Conservation (phyloP, 2,329 filamentous ascomycete genomes). For the Colletotrichum brevisporum region DNA sequence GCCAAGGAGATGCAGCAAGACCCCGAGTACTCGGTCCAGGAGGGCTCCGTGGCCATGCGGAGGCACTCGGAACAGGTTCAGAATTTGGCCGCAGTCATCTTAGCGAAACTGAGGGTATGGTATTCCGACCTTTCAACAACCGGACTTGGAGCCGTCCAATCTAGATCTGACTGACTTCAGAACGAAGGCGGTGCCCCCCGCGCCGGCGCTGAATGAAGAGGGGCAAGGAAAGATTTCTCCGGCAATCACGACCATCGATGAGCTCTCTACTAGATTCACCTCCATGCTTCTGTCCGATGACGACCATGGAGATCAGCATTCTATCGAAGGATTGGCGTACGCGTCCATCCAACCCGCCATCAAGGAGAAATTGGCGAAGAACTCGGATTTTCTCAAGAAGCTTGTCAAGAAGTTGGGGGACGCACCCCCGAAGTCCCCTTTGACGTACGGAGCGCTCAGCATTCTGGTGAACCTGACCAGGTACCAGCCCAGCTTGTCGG, state of each 20-base stretch:
- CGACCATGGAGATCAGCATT: conserved; percentile 73
- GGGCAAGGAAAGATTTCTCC: conserved; percentile 62
- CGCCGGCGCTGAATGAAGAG: conserved; percentile 54
- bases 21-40: conserved; percentile 70
- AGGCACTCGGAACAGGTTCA: conserved; percentile 74
- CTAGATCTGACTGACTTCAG: conserved; percentile 62
- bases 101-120: conserved; percentile 78
- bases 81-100: conserved; percentile 79
- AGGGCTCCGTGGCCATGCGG: conserved; percentile 72
- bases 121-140: conserved; percentile 44
- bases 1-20: conserved; percentile 65
- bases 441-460: conserved; percentile 88
- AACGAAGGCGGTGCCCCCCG: conserved; percentile 68
- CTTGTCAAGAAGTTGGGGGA: conserved; percentile 75
- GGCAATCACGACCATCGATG: conserved; percentile 74
- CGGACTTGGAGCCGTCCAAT: conserved; percentile 40
- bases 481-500: conserved; percentile 82
- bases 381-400: conserved; percentile 76
- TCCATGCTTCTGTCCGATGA: conserved; percentile 75
- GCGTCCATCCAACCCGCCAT: conserved; percentile 87
- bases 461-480: conserved; percentile 88
- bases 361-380: conserved; percentile 83
- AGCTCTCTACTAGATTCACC: conserved; percentile 74
- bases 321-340: conserved; percentile 93
- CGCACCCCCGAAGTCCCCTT: conserved; percentile 74